Conservation (phyloP, 495 filamentous ascomycete species). For the Pyrenula massariospora region DNA sequence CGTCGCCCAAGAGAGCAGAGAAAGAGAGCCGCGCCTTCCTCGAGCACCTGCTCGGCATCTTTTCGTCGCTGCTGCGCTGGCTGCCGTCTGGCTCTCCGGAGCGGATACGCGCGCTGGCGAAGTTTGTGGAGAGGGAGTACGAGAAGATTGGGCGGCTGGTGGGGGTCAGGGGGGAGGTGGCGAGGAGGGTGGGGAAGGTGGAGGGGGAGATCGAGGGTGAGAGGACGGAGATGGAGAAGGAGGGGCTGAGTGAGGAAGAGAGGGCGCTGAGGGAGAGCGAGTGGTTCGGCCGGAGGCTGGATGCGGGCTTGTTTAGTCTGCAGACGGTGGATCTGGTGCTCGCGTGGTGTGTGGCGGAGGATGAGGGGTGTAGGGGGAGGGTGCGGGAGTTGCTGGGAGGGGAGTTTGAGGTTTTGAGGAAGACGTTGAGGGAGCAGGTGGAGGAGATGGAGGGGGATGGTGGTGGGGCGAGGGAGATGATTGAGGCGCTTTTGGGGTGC, state of each 20-base stretch:
- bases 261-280: conserved; percentile 59
- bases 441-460: conserved; percentile 46
- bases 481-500: conserved; percentile 53
- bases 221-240: conserved; percentile 17
- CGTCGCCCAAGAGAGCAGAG: conserved; percentile 29
- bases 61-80: conserved; percentile 69
- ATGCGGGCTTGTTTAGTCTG: conserved; percentile 75
- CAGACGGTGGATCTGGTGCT: conserved; percentile 82
- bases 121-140: conserved; percentile 93
- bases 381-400: conserved; percentile 54
- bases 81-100: conserved; percentile 66
- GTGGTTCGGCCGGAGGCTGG: conserved; percentile 73
- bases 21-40: conserved; percentile 32
- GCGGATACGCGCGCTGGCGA: conserved; percentile 78
- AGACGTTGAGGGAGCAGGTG: conserved; percentile 41
- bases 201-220: conserved; percentile 59
- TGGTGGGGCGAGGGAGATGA: conserved; percentile 54
- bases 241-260: conserved; percentile 33
- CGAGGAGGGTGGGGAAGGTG: conserved; percentile 46
- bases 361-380: conserved; percentile 61
- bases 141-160: conserved; percentile 66
- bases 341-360: conserved; percentile 89
- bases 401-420: conserved; percentile 15
- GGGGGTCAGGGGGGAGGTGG: conserved; percentile 60
- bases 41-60: conserved; percentile 84